Percentiles rank a stretch among this genome's conserved stretches.
phyloP scores from a whole-genome alignment of 352 stramenopile genomes.

The Blastocystis hominis region DNA sequence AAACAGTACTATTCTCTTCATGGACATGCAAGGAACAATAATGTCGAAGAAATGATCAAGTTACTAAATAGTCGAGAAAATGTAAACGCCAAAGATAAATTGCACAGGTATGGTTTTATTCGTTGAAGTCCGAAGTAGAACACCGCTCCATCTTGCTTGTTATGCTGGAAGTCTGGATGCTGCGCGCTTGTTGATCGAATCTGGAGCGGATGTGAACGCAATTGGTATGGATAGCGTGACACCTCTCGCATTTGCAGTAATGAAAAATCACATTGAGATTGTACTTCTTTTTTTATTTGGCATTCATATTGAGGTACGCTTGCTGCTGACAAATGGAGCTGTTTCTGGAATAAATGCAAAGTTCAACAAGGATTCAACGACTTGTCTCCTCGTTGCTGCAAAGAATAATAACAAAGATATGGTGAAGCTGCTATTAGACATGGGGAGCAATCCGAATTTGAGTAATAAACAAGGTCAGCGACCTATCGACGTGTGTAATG shows the following conservation, averaged over 20 bases:
- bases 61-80: conserved; percentile 30
- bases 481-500: background rate
- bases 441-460: conserved; percentile 39
- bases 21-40: background rate
- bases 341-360: conserved; percentile 31
- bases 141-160: conserved; percentile 40
- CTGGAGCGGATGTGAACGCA: conserved; percentile 39
- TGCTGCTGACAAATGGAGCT: conserved; percentile 42
- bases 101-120: conserved; percentile 2
- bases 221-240: background rate
- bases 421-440: conserved; percentile 40
- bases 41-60: conserved; percentile 52
- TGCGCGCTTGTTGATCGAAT: conserved; percentile 45
- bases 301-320: background rate
- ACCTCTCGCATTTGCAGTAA: conserved; percentile 45
- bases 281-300: background rate
- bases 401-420: conserved; percentile 43
- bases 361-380: conserved; percentile 1
- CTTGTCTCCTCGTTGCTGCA: conserved; percentile 44
- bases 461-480: background rate
- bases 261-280: conserved; percentile 53
- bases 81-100: conserved; percentile 44
- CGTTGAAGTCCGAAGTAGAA: background rate
- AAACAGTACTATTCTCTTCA: background rate
- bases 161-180: conserved; percentile 43